phyloP scores from a whole-genome alignment of 495 filamentous ascomycete genomes.

The Parathielavia hyrcaniae region DNA sequence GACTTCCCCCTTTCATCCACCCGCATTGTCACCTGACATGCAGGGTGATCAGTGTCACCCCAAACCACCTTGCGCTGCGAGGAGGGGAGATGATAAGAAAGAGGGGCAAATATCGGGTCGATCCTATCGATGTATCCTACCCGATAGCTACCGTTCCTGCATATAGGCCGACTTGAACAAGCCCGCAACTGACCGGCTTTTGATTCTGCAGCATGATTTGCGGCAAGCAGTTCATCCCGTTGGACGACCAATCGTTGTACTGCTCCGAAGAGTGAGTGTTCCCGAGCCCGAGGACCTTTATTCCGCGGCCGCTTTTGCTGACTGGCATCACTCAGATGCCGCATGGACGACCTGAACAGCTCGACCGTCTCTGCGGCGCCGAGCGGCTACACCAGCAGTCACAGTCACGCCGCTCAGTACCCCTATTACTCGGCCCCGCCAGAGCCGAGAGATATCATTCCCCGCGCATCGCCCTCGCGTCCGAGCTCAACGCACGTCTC shows the following conservation, averaged over 20 bases:
- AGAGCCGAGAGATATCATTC: slow-evolving; percentile 47
- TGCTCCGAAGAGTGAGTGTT: slow-evolving; percentile 49
- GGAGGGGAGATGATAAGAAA: background rate
- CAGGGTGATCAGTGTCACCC: slow-evolving; percentile 33
- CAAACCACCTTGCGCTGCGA: slow-evolving; percentile 19
- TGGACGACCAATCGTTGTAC: slow-evolving; percentile 42
- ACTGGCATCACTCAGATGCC: slow-evolving; percentile 38
- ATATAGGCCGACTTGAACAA: slow-evolving; percentile 21
- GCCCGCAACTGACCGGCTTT: slow-evolving; percentile 21
- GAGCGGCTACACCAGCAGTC: slow-evolving; percentile 21
- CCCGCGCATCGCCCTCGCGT: slow-evolving; percentile 47
- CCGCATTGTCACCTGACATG: slow-evolving; percentile 44
- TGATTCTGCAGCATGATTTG: slow-evolving; percentile 45
- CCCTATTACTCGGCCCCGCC: slow-evolving; percentile 35
- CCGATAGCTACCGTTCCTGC: slow-evolving; percentile 39
- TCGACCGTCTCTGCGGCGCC: slow-evolving; percentile 28
- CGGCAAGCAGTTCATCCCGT: slow-evolving; percentile 45
- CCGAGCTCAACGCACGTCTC: slow-evolving; percentile 38
- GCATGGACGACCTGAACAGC: slow-evolving; percentile 38
- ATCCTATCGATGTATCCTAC: background rate
- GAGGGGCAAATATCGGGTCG: background rate
- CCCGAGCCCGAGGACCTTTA: background rate
- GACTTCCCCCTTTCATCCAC: slow-evolving; percentile 31
- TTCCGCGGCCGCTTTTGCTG: slow-evolving; percentile 10
- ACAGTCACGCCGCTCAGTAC: slow-evolving; percentile 28